Percentiles rank a stretch among this genome's conserved stretches.
Evolutionary conservation across 306 rosid species (phyloP).

Genomic region (Gastrolobium bilobum): DNA sequence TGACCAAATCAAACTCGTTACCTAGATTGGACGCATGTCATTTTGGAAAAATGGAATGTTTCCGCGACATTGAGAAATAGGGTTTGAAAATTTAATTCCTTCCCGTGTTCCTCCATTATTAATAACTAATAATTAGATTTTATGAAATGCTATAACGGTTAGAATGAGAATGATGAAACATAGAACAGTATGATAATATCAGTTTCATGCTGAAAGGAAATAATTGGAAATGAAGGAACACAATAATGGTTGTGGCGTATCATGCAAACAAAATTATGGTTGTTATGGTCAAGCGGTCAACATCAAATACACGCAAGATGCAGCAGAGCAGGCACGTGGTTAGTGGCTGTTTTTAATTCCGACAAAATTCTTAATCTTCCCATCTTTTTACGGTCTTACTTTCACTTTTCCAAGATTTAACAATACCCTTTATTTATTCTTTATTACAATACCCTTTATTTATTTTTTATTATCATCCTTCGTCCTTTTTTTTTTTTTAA

Average conservation of each 20-base stretch:
- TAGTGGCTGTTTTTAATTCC: neutral
- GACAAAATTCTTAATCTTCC: conserved; percentile 4
- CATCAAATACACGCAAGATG: conserved; percentile 5
- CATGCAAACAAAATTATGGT: conserved; percentile 27
- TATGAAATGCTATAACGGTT: neutral
- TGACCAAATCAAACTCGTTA: too few species aligned
- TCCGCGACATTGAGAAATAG: neutral
- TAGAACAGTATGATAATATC: conserved; percentile 28
- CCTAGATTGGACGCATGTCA: too few species aligned
- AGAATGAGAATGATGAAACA: neutral
- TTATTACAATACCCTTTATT: too few species aligned
- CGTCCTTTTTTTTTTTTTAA: too few species aligned
- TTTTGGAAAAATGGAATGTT: too few species aligned
- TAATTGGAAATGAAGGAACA: conserved; percentile 21
- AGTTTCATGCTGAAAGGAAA: conserved; percentile 44
- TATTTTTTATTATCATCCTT: too few species aligned
- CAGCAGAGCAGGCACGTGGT: conserved; percentile 24
- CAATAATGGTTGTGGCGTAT: conserved; percentile 35
- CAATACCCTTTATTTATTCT: neutral
- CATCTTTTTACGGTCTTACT: neutral
- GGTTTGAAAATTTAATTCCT: neutral
- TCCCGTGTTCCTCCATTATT: neutral
- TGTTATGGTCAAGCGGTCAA: conserved; percentile 35
- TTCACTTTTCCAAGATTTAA: conserved; percentile 21
- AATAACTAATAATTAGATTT: neutral